Percentiles rank a stretch among this genome's conserved stretches.
These are phyloP conservation scores for Nannizzia gypsea DNA, from an alignment of 2,329 filamentous ascomycete species.

Conservation along the genomic window DNA sequence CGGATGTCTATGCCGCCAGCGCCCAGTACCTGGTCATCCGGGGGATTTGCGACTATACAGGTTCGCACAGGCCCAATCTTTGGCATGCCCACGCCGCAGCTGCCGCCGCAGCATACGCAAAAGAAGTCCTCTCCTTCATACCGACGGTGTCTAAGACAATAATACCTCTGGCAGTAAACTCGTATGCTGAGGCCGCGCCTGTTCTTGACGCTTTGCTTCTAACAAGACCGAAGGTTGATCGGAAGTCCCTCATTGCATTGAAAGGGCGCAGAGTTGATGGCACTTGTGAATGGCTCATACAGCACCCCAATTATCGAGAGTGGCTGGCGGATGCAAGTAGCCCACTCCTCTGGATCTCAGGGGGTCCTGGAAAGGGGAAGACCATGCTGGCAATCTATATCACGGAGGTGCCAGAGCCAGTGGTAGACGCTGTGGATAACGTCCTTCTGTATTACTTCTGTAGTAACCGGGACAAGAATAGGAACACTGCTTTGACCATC, in stretches of 20 bases:
- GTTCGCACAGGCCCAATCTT: conserved; percentile 15
- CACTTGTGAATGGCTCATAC: not conserved
- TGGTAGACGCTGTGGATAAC: not conserved
- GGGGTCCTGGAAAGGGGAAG: not conserved
- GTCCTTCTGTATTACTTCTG: not conserved
- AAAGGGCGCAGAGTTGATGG: not conserved
- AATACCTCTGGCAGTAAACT: not conserved
- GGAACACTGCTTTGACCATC: not conserved
- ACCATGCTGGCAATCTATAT: not conserved
- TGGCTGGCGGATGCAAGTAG: not conserved
- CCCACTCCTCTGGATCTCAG: not conserved
- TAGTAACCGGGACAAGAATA: not conserved
- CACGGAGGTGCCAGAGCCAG: not conserved
- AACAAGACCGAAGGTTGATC: not conserved
- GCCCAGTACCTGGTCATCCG: conserved; percentile 15
- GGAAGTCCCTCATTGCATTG: not conserved
- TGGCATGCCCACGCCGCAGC: conserved; percentile 17
- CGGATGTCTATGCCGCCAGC: too few species aligned
- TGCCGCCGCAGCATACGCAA: conserved; percentile 16
- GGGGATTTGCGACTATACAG: conserved; percentile 17
- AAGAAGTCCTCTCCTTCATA: conserved; percentile 5
- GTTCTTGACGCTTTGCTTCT: not conserved
- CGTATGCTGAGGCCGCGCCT: not conserved
- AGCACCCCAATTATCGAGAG: not conserved
- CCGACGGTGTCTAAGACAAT: not conserved